These are phyloP conservation scores for Arthrobotrys musiformis DNA, from an alignment of 2,329 filamentous ascomycete genomes.

Conservation along the genomic window DNA sequence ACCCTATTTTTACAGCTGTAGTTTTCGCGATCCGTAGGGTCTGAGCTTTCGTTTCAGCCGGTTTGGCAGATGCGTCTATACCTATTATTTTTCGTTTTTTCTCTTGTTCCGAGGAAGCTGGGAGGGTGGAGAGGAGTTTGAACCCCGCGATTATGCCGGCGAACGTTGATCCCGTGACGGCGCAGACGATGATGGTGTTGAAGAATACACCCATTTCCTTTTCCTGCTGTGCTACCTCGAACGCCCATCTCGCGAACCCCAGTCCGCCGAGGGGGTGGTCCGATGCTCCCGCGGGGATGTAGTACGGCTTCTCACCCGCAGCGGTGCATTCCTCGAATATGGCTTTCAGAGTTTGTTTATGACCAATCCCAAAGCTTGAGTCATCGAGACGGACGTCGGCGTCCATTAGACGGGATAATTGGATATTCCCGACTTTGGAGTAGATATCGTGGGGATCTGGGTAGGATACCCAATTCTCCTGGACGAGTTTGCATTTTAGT, in stretches of 20 bases:
- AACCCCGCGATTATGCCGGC: slow-evolving; percentile 79
- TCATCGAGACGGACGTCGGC: slow-evolving; percentile 70
- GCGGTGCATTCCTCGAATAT: slow-evolving; percentile 68
- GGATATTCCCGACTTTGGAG: slow-evolving; percentile 75
- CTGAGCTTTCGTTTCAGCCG: slow-evolving; percentile 72
- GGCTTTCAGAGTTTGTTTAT: slow-evolving; percentile 71
- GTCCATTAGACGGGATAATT: slow-evolving; percentile 75
- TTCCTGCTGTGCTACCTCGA: slow-evolving; percentile 75
- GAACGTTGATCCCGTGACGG: slow-evolving; percentile 76
- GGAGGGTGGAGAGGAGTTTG: slow-evolving; percentile 70
- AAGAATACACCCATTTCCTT: slow-evolving; percentile 72
- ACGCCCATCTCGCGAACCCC: slow-evolving; percentile 77
- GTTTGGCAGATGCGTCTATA: slow-evolving; percentile 73
- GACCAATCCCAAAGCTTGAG: slow-evolving; percentile 74
- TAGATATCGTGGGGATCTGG: slow-evolving; percentile 67
- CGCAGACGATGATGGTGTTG: slow-evolving; percentile 75
- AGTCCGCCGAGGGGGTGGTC: slow-evolving; percentile 77
- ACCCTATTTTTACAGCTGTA: slow-evolving; percentile 73
- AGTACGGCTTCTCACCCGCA: slow-evolving; percentile 73
- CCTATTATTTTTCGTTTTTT: slow-evolving; percentile 72
- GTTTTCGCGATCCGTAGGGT: slow-evolving; percentile 74
- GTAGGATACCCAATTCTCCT: slow-evolving; percentile 77
- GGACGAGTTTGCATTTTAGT: slow-evolving; percentile 65
- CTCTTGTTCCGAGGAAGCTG: slow-evolving; percentile 59
- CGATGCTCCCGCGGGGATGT: slow-evolving; percentile 76